Percentiles rank a stretch among this genome's conserved stretches.
Conservation (phyloP, 1,139 yeast genomes). For the Debaryomyces sp. region DNA sequence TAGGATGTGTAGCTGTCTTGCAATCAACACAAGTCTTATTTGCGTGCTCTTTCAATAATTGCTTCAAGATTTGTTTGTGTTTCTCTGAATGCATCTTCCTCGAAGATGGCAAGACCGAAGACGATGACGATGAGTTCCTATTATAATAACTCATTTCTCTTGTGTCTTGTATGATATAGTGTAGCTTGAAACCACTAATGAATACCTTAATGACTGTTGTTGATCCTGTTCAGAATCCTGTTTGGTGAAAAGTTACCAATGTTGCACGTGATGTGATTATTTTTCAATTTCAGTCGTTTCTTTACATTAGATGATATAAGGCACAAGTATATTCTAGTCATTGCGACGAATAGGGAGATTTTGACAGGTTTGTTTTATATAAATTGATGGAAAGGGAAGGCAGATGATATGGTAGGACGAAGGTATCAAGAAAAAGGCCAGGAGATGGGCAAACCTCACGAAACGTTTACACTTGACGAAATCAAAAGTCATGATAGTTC, state of each 20-base stretch:
- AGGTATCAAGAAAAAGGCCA: not conserved
- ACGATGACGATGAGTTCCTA: slow-evolving; percentile 3
- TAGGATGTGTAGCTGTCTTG: slow-evolving; percentile 83
- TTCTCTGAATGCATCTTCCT: slow-evolving; percentile 50
- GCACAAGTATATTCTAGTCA: not conserved
- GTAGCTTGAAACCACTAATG: not conserved
- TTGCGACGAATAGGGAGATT: not conserved
- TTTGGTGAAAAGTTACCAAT: slow-evolving; percentile 1
- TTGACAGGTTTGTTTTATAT: not conserved
- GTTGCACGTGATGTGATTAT: not conserved
- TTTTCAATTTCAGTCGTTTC: not conserved
- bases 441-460: not conserved
- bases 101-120: slow-evolving; percentile 40
- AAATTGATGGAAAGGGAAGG: not conserved
- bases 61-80: slow-evolving; percentile 71
- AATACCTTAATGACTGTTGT: not conserved
- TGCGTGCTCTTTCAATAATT: slow-evolving; percentile 70
- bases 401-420: not conserved
- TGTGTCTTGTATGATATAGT: not conserved
- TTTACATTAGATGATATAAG: not conserved
- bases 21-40: slow-evolving; percentile 91
- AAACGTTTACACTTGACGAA: slow-evolving; percentile 29
- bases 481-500: slow-evolving; percentile 48
- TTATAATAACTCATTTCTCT: slow-evolving; percentile 7
- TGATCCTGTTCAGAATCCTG: not conserved